Evolutionary conservation across 371 early-diverging fungal genomes (phyloP).

Genomic region (Syncephalastrum contaminatum): DNA sequence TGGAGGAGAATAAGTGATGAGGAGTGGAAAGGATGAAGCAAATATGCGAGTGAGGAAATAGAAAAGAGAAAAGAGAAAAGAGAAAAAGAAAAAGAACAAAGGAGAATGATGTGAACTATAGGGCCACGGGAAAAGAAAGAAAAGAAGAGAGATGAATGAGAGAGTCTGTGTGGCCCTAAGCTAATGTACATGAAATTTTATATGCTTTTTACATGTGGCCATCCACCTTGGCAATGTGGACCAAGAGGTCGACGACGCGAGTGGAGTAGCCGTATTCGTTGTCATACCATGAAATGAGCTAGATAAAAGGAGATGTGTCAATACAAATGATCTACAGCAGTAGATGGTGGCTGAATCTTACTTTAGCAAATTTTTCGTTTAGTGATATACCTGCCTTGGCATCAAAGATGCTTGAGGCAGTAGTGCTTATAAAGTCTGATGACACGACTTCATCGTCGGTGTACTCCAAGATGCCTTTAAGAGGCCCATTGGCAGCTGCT

Average conservation of each 20-base stretch:
- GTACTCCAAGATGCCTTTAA: constrained; percentile 96
- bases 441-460: constrained; percentile 98
- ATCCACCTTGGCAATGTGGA: constrained; percentile 18
- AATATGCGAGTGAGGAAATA: constrained; percentile 2
- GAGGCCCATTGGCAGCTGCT: constrained; percentile 72
- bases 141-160: constrained; percentile 1
- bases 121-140: constrained; percentile 1
- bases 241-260: constrained; percentile 22
- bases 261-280: constrained; percentile 93
- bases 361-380: constrained; percentile 95
- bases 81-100: background rate
- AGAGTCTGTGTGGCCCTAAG: background rate
- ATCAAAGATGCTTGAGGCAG: constrained; percentile 94
- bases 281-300: constrained; percentile 95
- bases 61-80: constrained; percentile 3
- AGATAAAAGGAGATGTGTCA: background rate
- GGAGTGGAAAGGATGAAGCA: background rate
- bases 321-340: constrained; percentile 33
- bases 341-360: constrained; percentile 10
- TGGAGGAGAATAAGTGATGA: constrained; percentile 3
- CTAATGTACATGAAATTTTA: background rate
- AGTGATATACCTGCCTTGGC: constrained; percentile 96
- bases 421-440: constrained; percentile 92
- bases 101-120: constrained; percentile 3
- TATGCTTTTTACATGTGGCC: constrained; percentile 12